A percentile compares a stretch with the other conserved stretches of the same genome.
Conservation (phyloP, 106 monocot genomes). For the Vanilla planifolia region DNA sequence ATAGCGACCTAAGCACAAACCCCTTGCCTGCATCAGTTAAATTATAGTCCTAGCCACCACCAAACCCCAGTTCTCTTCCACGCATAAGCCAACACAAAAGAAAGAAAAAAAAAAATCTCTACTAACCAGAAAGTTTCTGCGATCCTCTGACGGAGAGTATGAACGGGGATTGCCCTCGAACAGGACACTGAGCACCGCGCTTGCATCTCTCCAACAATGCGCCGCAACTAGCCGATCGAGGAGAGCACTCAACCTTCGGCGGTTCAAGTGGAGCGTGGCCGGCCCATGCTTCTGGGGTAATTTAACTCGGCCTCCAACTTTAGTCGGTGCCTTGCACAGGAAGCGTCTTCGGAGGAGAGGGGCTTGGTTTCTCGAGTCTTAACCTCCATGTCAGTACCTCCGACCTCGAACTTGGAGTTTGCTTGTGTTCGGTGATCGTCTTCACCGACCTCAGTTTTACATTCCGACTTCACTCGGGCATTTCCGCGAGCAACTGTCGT, state of each 20-base stretch:
- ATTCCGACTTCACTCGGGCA: neutral
- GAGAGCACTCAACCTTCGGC: neutral
- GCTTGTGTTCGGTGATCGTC: neutral
- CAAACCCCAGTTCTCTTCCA: too few species aligned
- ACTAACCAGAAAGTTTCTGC: constrained; percentile 21
- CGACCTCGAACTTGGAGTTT: neutral
- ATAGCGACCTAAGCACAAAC: constrained; percentile 37
- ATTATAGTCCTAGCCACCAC: neutral
- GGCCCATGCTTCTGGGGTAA: neutral
- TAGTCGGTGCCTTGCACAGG: neutral
- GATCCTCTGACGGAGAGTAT: constrained; percentile 7
- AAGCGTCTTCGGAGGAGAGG: too few species aligned
- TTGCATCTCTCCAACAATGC: constrained; percentile 39
- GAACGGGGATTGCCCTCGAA: constrained; percentile 9
- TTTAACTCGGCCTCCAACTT: too few species aligned
- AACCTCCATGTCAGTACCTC: neutral
- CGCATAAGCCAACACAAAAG: neutral
- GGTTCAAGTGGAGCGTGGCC: neutral
- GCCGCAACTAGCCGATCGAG: constrained; percentile 13
- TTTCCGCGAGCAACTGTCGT: too few species aligned
- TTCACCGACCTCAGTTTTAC: neutral
- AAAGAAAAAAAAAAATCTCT: neutral
- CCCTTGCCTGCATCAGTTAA: constrained; percentile 4
- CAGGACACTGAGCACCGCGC: constrained; percentile 28
- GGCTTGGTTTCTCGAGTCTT: neutral